phyloP scores from a whole-genome alignment of 1,284 basidiomycete species.

The Mycena citricolor region DNA sequence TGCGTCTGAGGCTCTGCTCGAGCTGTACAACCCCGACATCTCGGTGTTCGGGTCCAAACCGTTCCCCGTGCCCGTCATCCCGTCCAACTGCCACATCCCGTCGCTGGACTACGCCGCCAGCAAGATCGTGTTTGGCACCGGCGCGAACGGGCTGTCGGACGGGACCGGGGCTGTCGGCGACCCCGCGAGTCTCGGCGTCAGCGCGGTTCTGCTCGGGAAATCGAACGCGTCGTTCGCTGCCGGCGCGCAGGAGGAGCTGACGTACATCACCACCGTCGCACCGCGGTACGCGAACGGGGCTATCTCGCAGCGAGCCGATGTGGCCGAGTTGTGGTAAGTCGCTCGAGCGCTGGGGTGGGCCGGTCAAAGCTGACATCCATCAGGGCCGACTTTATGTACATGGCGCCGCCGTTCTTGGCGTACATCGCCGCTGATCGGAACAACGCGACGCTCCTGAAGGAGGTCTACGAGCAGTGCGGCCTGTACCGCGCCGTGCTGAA shows the following conservation, averaged over 20 bases:
- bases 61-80: conserved; percentile 33
- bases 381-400: conserved; percentile 51
- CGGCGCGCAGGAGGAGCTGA: conserved; percentile 30
- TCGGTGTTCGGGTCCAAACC: conserved; percentile 39
- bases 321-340: conserved; percentile 46
- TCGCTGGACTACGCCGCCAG: conserved; percentile 33
- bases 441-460: conserved; percentile 42
- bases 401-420: conserved; percentile 59
- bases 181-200: conserved; percentile 44
- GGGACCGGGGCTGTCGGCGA: conserved; percentile 44
- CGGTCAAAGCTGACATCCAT: background rate
- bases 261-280: conserved; percentile 38
- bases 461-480: conserved; percentile 47
- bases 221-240: conserved; percentile 23
- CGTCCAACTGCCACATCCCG: conserved; percentile 24
- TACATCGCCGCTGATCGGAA: conserved; percentile 40
- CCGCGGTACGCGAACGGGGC: conserved; percentile 49
- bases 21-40: conserved; percentile 37
- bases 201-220: conserved; percentile 39
- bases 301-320: conserved; percentile 48
- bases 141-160: conserved; percentile 33
- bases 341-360: background rate
- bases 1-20: conserved; percentile 40
- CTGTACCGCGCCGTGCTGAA: conserved; percentile 45
- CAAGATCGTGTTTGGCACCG: conserved; percentile 26